These are phyloP conservation scores for Trichoderma lentiforme DNA, from an alignment of 2,329 filamentous ascomycete species.

Conservation along the genomic window DNA sequence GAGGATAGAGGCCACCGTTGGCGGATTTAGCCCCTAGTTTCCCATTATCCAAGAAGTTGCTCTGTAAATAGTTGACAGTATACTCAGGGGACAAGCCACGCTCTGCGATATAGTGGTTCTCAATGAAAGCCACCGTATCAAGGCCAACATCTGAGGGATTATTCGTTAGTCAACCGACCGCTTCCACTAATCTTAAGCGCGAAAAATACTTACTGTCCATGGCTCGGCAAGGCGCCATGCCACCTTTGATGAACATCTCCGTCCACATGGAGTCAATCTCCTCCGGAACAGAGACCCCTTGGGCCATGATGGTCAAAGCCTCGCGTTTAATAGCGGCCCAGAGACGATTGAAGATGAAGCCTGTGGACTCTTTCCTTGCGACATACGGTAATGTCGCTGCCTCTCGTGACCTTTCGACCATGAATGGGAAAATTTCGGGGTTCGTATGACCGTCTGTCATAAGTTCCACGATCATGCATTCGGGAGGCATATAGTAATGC, in stretches of 20 bases:
- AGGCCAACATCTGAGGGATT: conserved; percentile 39
- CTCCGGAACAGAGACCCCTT: conserved; percentile 46
- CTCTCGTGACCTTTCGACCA: conserved; percentile 39
- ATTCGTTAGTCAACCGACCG: not conserved
- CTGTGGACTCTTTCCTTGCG: conserved; percentile 47
- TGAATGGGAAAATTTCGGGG: conserved; percentile 48
- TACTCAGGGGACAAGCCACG: conserved; percentile 36
- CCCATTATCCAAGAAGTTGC: not conserved
- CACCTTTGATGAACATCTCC: conserved; percentile 34
- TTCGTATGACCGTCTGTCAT: conserved; percentile 52
- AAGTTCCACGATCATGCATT: conserved; percentile 47
- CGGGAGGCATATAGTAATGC: conserved; percentile 50
- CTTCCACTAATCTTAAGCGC: no score
- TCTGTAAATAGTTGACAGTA: not conserved
- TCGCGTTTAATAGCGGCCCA: conserved; percentile 58
- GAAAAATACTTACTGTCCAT: conserved; percentile 40
- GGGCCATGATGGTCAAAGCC: conserved; percentile 44
- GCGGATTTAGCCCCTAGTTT: not conserved
- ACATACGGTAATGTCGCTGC: conserved; percentile 40
- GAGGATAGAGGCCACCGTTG: not conserved
- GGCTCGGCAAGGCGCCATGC: conserved; percentile 19
- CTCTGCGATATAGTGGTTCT: conserved; percentile 50
- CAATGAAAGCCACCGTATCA: conserved; percentile 52
- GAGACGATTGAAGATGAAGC: conserved; percentile 54
- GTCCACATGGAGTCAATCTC: conserved; percentile 48